Evolutionary conservation across 805 yeast genomes (phyloP).

Genomic region (Teunomyces tritomae): DNA sequence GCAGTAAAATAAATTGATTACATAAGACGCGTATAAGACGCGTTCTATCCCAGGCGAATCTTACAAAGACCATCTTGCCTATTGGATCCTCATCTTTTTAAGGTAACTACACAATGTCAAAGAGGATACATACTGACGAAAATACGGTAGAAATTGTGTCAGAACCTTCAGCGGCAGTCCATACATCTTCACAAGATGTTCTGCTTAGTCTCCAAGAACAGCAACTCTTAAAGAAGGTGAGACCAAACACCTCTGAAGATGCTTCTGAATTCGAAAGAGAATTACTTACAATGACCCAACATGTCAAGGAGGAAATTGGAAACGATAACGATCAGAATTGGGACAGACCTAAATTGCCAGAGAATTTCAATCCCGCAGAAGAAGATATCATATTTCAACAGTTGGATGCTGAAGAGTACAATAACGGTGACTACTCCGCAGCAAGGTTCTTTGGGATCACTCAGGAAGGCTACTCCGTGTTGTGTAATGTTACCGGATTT

Average conservation of each 20-base stretch:
- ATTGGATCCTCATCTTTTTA: background rate
- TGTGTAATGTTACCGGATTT: slow-evolving; percentile 88
- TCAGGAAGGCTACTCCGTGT: slow-evolving; percentile 77
- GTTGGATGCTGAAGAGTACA: slow-evolving; percentile 88
- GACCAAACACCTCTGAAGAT: slow-evolving; percentile 32
- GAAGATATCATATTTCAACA: slow-evolving; percentile 79
- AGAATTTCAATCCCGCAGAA: slow-evolving; percentile 44
- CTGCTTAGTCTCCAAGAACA: slow-evolving; percentile 24
- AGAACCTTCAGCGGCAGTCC: slow-evolving; percentile 20
- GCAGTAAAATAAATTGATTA: background rate
- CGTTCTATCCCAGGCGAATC: background rate
- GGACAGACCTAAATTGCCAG: slow-evolving; percentile 58
- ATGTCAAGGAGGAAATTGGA: slow-evolving; percentile 18
- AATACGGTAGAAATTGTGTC: slow-evolving; percentile 36
- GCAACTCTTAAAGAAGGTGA: slow-evolving; percentile 32
- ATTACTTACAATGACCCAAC: slow-evolving; percentile 35
- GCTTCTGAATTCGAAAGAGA: slow-evolving; percentile 43
- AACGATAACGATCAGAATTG: slow-evolving; percentile 39
- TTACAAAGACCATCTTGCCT: slow-evolving; percentile 2
- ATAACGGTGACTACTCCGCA: slow-evolving; percentile 52
- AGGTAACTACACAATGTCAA: background rate
- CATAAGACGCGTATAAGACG: slow-evolving; percentile 2
- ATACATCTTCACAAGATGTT: slow-evolving; percentile 8
- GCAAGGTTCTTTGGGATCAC: slow-evolving; percentile 94
- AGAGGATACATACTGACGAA: slow-evolving; percentile 3